These are phyloP conservation scores for Neofusicoccum kwambonambiense DNA, from an alignment of 2,329 filamentous ascomycete genomes.

Conservation along the genomic window DNA sequence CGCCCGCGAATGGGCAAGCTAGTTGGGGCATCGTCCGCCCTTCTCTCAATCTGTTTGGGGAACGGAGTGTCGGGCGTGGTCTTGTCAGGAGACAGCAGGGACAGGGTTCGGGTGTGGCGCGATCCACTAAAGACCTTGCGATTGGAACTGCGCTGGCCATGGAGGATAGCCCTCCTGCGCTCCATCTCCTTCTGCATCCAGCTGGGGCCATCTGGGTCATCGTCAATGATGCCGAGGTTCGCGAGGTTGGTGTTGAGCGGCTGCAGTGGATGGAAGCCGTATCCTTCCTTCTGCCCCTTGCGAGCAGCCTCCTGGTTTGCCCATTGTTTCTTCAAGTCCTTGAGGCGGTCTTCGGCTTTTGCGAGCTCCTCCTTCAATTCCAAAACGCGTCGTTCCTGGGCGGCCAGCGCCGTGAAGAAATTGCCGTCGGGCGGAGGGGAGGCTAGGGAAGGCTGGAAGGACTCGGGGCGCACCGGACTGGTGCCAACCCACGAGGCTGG, in stretches of 20 bases:
- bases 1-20: conserved; percentile 22
- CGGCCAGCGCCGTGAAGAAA: conserved; percentile 85
- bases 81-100: conserved; percentile 69
- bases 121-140: conserved; percentile 64
- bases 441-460: conserved; percentile 11
- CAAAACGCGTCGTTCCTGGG: conserved; percentile 85
- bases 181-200: conserved; percentile 64
- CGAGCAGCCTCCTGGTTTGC: conserved; percentile 71
- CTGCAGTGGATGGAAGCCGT: conserved; percentile 55
- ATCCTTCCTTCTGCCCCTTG: conserved; percentile 56
- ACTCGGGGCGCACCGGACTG: conserved; percentile 29
- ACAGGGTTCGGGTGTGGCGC: conserved; percentile 66
- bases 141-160: conserved; percentile 47
- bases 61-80: conserved; percentile 34
- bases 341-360: conserved; percentile 75
- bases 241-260: conserved; percentile 47
- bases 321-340: conserved; percentile 80
- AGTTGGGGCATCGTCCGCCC: conserved; percentile 21
- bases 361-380: conserved; percentile 88
- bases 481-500: conserved; percentile 40
- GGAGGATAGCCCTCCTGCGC: conserved; percentile 67
- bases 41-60: conserved; percentile 35
- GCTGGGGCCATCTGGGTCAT: conserved; percentile 46
- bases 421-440: conserved; percentile 30
- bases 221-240: conserved; percentile 32